Evolutionary conservation across 352 stramenopile species (phyloP).

Genomic region (Pseudoperonospora humuli): DNA sequence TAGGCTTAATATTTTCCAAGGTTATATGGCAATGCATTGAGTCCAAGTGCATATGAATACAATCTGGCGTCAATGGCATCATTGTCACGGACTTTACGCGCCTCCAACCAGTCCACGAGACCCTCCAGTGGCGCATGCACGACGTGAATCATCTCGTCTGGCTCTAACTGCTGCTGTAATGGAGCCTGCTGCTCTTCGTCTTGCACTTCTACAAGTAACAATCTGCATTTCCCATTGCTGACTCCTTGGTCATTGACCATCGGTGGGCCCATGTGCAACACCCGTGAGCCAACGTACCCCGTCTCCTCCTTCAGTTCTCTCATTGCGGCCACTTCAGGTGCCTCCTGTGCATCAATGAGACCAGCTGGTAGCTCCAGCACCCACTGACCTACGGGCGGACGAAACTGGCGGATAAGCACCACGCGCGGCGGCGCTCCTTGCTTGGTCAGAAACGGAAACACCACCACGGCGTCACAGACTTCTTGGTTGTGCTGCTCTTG

Average conservation of each 20-base stretch:
- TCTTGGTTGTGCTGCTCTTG: conserved; percentile 11
- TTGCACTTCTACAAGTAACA: conserved; percentile 53
- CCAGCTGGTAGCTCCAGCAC: conserved; percentile 89
- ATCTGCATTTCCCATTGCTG: conserved; percentile 61
- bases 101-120: conserved; percentile 53
- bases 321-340: conserved; percentile 56
- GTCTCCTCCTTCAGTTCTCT: conserved; percentile 88
- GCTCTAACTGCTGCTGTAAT: conserved; percentile 42
- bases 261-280: conserved; percentile 61
- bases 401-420: conserved; percentile 88
- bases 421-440: conserved; percentile 24
- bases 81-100: conserved; percentile 25
- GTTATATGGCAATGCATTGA: conserved; percentile 26
- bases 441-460: conserved; percentile 61
- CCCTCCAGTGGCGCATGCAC: conserved; percentile 48
- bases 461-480: conserved; percentile 58
- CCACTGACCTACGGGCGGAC: conserved; percentile 74
- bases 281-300: conserved; percentile 60
- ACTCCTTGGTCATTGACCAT: conserved; percentile 81
- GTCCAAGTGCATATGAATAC: conserved; percentile 51
- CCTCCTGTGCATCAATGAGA: conserved; percentile 85
- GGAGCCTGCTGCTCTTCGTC: conserved; percentile 30
- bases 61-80: conserved; percentile 50
- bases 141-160: conserved; percentile 67
- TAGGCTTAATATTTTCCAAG: conserved; percentile 5